Evolutionary conservation across 371 early-diverging fungal genomes (phyloP).

Genomic region (Ordospora pajunii): DNA sequence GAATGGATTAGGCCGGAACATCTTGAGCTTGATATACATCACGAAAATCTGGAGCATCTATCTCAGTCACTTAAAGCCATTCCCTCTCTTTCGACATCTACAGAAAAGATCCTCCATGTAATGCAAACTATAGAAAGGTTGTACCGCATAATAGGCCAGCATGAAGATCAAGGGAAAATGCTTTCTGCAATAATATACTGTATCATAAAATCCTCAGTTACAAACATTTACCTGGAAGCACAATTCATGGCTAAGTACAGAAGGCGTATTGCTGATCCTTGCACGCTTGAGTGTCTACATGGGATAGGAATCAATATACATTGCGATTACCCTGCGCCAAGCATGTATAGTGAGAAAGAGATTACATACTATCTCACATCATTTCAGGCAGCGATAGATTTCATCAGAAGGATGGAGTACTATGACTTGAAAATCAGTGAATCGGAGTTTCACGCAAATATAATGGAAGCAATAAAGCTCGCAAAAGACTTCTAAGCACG

Average conservation of each 20-base stretch:
- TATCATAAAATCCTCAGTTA: slow-evolving; percentile 28
- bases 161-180: not conserved
- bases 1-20: slow-evolving; percentile 27
- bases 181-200: slow-evolving; percentile 19
- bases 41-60: not conserved
- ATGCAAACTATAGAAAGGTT: slow-evolving; percentile 13
- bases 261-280: not conserved
- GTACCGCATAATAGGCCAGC: not conserved
- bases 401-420: slow-evolving; percentile 48
- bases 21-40: not conserved
- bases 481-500: not conserved
- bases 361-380: slow-evolving; percentile 40
- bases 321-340: slow-evolving; percentile 17
- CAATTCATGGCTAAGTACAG: slow-evolving; percentile 24
- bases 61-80: not conserved
- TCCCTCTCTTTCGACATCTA: not conserved
- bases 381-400: slow-evolving; percentile 27
- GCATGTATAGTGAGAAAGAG: slow-evolving; percentile 4
- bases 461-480: slow-evolving; percentile 4
- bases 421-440: slow-evolving; percentile 39
- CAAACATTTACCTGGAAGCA: slow-evolving; percentile 19
- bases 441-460: slow-evolving; percentile 35
- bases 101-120: slow-evolving; percentile 24
- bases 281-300: slow-evolving; percentile 15
- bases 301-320: slow-evolving; percentile 14